Percentiles rank a stretch among this genome's conserved stretches.
Conservation (phyloP, 768 basidiomycete genomes). For the Rhodosporidiobolus sp. region DNA sequence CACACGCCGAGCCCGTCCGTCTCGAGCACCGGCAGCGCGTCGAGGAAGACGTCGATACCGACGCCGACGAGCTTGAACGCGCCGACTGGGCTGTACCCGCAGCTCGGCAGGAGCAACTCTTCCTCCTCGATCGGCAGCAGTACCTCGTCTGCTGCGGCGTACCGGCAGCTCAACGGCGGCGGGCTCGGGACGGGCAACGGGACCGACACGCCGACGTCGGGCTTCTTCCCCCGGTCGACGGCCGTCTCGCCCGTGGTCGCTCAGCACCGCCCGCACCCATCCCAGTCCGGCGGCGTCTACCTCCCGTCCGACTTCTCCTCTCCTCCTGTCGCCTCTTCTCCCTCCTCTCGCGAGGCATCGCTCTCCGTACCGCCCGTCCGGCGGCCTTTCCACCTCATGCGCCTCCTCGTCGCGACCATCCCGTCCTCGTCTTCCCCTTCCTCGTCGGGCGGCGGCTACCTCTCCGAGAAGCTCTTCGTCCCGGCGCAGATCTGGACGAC, state of each 20-base stretch:
- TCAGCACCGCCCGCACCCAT: not conserved
- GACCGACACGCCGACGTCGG: not conserved
- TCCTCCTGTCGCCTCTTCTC: not conserved
- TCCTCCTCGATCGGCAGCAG: slow-evolving; percentile 17
- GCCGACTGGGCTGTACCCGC: not conserved
- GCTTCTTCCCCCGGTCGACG: not conserved
- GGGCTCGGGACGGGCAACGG: too few relatives aligned
- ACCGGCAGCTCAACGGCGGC: not conserved
- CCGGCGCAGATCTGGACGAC: slow-evolving; percentile 82
- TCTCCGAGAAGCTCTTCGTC: slow-evolving; percentile 79
- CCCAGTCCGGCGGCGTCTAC: not conserved
- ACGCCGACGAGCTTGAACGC: slow-evolving; percentile 26
- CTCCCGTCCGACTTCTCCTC: slow-evolving; percentile 8
- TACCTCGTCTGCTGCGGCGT: not conserved
- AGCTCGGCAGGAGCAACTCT: slow-evolving; percentile 26
- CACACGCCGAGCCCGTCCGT: slow-evolving; percentile 3
- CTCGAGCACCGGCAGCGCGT: not conserved
- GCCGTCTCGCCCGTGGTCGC: not conserved
- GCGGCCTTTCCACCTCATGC: slow-evolving; percentile 89
- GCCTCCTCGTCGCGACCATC: slow-evolving; percentile 73
- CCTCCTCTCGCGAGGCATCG: slow-evolving; percentile 8
- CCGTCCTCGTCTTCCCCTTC: not conserved
- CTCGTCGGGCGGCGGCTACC: slow-evolving; percentile 64
- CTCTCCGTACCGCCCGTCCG: slow-evolving; percentile 53
- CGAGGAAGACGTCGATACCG: slow-evolving; percentile 18